Percentiles rank a stretch among this genome's conserved stretches.
Conservation (phyloP, 441 rosid genomes). For the Hura crepitans region DNA sequence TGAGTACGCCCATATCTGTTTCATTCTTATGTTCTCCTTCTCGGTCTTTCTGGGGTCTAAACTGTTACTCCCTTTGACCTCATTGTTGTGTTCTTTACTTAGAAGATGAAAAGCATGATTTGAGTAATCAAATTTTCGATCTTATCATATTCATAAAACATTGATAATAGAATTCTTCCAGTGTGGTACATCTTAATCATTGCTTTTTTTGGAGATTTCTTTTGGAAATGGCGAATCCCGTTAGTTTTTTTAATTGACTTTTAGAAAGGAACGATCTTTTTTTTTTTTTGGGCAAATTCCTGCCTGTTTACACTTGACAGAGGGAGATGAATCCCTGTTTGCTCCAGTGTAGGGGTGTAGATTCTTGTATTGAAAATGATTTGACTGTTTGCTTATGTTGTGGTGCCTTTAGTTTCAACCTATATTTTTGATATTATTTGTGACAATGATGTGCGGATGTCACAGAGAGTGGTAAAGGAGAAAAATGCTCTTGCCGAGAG, state of each 20-base stretch:
- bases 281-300: background rate
- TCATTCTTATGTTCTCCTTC: background rate
- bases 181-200: background rate
- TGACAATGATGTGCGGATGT: constrained; percentile 31
- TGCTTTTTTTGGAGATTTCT: background rate
- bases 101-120: background rate
- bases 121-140: background rate
- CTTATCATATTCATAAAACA: background rate
- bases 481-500: constrained; percentile 87
- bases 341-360: background rate
- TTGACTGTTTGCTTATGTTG: constrained; percentile 12
- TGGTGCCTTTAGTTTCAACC: constrained; percentile 4
- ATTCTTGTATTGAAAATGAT: constrained; percentile 6
- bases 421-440: constrained; percentile 13
- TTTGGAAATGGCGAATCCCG: background rate
- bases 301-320: background rate
- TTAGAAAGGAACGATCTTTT: background rate
- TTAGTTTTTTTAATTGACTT: background rate
- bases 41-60: background rate
- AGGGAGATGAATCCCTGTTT: constrained; percentile 5
- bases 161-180: background rate
- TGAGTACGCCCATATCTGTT: background rate
- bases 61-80: background rate
- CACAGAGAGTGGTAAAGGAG: constrained; percentile 88
- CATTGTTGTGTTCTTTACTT: background rate